Evolutionary conservation across 169 alveolate species (phyloP), one percentile per base, ranked within the genome.

Genomic region (Plasmodium relictum): DNA sequence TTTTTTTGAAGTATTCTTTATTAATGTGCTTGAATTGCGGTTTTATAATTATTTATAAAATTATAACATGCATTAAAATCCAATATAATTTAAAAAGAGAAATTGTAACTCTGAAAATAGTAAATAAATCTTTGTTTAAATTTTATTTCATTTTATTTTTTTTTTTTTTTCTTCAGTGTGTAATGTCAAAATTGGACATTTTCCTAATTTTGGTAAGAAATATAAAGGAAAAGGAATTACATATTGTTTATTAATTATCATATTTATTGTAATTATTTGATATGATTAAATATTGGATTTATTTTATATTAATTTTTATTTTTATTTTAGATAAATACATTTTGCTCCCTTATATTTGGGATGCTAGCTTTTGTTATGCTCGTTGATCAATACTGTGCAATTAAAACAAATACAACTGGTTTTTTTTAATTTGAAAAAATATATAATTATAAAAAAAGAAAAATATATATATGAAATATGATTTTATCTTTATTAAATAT

Each of bases 401-500:
- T 80, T n/a, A 66, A 44, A 44, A 80, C 90, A 10, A 80, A 80
- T n/a, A 80, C 90, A 58, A 66, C 90, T 66, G 90, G 90, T 80
- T 62, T 20, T 62, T 20, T 31, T 31, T 31, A 31, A 31, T 31
- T 31, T 31, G 1, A 31, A 31, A 31, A 31, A 31, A 31, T 31
- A 31, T 31, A 31, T 31, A 31, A 31, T 3, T 24, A n/a, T n/a
- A 22, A n/a, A 37, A 42, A 31, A 31, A 31, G 3, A 3, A 37
- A 41, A 18, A 44, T 12, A 69, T n/a, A 44, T 12, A 68, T 18
- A 44, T 3, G 12, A 12, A 66, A 7, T 14, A 20, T 5, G 5
- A 68, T 20, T 7, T 44, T 12, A 10, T n/a, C 39, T 26, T 63
- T 14, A 26, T 14, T 5, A 12, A 0, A 37, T 9, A 10, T 31